Evolutionary conservation across 352 stramenopile species (phyloP), one percentile per base, ranked within the genome.

Genomic region (Peronosclerospora sorghi): DNA sequence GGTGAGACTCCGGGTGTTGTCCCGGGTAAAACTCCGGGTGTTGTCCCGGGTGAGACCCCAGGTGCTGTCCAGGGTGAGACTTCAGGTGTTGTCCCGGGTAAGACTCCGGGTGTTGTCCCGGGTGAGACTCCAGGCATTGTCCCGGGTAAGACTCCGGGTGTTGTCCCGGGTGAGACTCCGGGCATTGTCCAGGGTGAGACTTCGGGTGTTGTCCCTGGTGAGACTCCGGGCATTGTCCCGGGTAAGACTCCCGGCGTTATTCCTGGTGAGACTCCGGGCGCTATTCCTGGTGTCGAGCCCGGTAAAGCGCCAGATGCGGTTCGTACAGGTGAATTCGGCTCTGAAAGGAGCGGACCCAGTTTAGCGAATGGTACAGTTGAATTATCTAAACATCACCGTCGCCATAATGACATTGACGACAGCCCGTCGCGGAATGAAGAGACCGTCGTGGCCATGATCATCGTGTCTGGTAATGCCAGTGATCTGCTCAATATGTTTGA

Each of bases 401-500:
- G 38, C 9, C 27, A 51, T 14, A 21, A 63, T 7, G 45, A 63
- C 1, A 40, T 53, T 5, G 38, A 56, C 8, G 35, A 68, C 4
- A 28, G 64, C 3, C 14, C 46, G 8, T 20, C 35, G 17, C 26
- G 56, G 26, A 29, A 26, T 12, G 47, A 57, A 8, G 57, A 68
- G 43, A 39, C 35, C 3, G 39, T 80, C 1, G 62, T 79, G 36
- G 68, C 68, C 23, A 73, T 54, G 35, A 64, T 84, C 29, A 59
- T 74, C 36, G 47, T 84, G 37, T 68, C 60, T 29, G 64, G 71
- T 41, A 73, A 80, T 58, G 81, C 71, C 45, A 59, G 55, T 6
- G 66, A 68, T 17, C 36, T 84, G 38, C 43, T 83, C 1, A 62
- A 59, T 30, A 67, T 62, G 52, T 53, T 82, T 10, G 66, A 84